A percentile compares a stretch with the other conserved stretches of the same genome.
Evolutionary conservation across 2,329 filamentous ascomycete species (phyloP).

Genomic region (Arthrobotrys pseudoclavata): DNA sequence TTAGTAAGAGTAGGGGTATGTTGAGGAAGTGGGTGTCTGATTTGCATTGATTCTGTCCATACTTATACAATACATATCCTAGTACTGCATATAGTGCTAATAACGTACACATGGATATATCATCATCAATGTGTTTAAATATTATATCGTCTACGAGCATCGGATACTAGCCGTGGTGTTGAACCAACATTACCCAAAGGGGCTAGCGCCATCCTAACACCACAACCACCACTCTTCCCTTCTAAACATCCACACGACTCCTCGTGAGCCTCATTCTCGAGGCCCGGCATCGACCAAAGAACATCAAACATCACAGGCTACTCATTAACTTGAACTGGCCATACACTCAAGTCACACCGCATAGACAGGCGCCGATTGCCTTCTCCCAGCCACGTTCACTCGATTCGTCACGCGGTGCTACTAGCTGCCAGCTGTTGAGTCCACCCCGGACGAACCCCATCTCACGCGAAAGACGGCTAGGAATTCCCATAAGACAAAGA

Average conservation of each 20-base stretch:
- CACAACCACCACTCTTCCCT: conserved; percentile 11
- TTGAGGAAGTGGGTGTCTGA: conserved; percentile 33
- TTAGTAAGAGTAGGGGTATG: conserved; percentile 30
- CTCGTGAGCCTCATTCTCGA: conserved; percentile 13
- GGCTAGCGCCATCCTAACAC: conserved; percentile 6
- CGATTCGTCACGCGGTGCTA: conserved; percentile 37
- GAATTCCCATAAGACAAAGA: conserved; percentile 8
- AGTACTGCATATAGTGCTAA: too few species aligned
- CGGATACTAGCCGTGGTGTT: conserved; percentile 12
- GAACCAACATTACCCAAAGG: neutral
- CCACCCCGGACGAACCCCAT: conserved; percentile 26
- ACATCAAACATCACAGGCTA: conserved; percentile 27
- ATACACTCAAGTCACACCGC: conserved; percentile 1
- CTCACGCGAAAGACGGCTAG: neutral
- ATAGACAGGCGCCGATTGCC: neutral
- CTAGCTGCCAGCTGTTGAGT: conserved; percentile 47
- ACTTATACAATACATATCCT: neutral
- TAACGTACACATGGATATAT: too few species aligned
- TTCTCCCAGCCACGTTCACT: neutral
- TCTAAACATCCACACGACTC: neutral
- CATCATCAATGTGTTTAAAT: too few species aligned
- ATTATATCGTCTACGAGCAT: too few species aligned
- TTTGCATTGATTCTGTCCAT: neutral
- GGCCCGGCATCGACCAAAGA: conserved; percentile 4
- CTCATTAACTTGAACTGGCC: conserved; percentile 58